These are phyloP conservation scores for Alternaria solani DNA, from an alignment of 2,329 filamentous ascomycete genomes.

Conservation along the genomic window DNA sequence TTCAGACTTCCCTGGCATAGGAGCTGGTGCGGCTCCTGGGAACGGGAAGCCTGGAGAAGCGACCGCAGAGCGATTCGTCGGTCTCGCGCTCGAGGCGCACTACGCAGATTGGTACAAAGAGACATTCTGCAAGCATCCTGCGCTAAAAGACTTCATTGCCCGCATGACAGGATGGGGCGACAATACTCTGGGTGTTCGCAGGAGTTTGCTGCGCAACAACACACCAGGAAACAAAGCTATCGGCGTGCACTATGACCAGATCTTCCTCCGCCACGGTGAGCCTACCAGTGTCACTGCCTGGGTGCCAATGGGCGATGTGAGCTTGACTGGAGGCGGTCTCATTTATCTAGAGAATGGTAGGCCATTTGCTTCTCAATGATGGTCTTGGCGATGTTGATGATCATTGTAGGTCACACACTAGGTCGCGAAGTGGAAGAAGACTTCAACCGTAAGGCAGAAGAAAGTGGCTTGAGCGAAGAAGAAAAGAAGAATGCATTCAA, in stretches of 20 bases:
- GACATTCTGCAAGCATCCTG: slow-evolving; percentile 63
- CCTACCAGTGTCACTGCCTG: slow-evolving; percentile 65
- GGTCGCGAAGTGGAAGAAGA: slow-evolving; percentile 61
- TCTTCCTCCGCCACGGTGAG: slow-evolving; percentile 62
- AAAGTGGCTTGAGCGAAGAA: slow-evolving; percentile 60
- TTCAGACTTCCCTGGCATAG: slow-evolving; percentile 62
- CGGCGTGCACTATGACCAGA: slow-evolving; percentile 69
- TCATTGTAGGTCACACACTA: slow-evolving; percentile 51
- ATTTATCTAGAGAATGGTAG: slow-evolving; percentile 65
- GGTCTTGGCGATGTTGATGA: not conserved
- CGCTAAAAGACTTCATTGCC: slow-evolving; percentile 59
- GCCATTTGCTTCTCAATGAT: not conserved
- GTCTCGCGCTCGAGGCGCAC: slow-evolving; percentile 64
- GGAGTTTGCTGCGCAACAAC: slow-evolving; percentile 65
- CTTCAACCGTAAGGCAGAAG: slow-evolving; percentile 60
- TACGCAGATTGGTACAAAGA: slow-evolving; percentile 56
- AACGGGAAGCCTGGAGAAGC: slow-evolving; percentile 51
- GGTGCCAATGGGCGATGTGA: slow-evolving; percentile 65
- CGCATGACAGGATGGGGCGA: slow-evolving; percentile 63
- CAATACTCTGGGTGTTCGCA: slow-evolving; percentile 55
- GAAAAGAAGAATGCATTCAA: slow-evolving; percentile 59
- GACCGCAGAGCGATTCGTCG: slow-evolving; percentile 56
- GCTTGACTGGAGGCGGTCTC: slow-evolving; percentile 64
- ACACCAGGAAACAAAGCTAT: slow-evolving; percentile 65
- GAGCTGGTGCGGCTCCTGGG: slow-evolving; percentile 55